These are phyloP conservation scores for Komagataella phaffii DNA, from an alignment of 805 yeast genomes.

Conservation along the genomic window DNA sequence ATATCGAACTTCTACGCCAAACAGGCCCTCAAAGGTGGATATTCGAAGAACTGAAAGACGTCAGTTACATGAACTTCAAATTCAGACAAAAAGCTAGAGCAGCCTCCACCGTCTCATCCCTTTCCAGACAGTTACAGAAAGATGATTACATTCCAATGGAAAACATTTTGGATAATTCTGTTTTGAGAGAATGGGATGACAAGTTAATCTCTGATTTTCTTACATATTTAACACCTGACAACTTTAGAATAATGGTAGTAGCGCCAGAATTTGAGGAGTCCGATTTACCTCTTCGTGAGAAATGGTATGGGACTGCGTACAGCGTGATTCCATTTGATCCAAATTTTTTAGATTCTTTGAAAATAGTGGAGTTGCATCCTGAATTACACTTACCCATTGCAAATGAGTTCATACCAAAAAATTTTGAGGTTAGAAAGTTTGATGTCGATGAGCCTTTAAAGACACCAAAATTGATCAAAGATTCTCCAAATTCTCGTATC, in stretches of 20 bases:
- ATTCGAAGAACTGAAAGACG: conserved; percentile 60
- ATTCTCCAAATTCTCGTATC: conserved; percentile 36
- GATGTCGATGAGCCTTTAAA: conserved; percentile 23
- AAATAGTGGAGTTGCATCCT: conserved; percentile 15
- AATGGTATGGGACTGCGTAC: conserved; percentile 90
- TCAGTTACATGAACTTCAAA: conserved; percentile 58
- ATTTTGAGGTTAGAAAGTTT: conserved; percentile 45
- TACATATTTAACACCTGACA: conserved; percentile 36
- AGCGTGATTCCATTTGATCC: conserved; percentile 28
- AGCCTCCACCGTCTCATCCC: conserved; percentile 54
- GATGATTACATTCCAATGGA: conserved; percentile 45
- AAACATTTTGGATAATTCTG: conserved; percentile 39
- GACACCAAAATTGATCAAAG: conserved; percentile 50
- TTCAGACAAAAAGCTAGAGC: conserved; percentile 71
- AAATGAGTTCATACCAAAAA: conserved; percentile 75
- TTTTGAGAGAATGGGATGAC: conserved; percentile 48
- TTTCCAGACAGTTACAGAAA: conserved; percentile 51
- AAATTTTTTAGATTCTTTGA: conserved; percentile 21
- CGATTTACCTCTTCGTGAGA: conserved; percentile 32
- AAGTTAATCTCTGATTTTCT: conserved; percentile 35
- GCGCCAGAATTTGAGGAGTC: conserved; percentile 38
- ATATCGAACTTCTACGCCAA: conserved; percentile 44
- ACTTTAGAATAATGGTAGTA: conserved; percentile 45
- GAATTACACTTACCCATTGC: conserved; percentile 47
- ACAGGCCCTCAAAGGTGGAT: conserved; percentile 68